Evolutionary conservation across 495 filamentous ascomycete species (phyloP).

Genomic region (Apodospora peruviana): DNA sequence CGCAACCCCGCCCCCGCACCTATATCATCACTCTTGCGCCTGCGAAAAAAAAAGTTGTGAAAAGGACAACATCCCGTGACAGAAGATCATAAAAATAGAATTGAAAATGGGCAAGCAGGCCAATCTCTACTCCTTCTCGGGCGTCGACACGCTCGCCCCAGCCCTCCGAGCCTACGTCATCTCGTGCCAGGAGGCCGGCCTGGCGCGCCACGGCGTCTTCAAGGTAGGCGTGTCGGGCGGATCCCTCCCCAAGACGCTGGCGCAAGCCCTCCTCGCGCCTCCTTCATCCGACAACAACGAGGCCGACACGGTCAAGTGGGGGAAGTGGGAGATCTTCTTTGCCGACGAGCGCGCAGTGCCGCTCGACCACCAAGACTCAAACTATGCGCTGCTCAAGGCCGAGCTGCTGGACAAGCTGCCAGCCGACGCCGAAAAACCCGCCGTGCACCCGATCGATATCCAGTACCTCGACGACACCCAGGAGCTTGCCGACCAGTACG

Average conservation of each 20-base stretch:
- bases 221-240: slow-evolving; percentile 92
- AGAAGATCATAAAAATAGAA: not conserved
- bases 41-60: not conserved
- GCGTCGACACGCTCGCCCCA: slow-evolving; percentile 60
- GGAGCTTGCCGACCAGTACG: slow-evolving; percentile 90
- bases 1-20: not conserved
- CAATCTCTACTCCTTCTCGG: slow-evolving; percentile 77
- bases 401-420: slow-evolving; percentile 88
- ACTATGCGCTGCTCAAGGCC: slow-evolving; percentile 80
- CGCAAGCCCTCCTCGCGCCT: slow-evolving; percentile 64
- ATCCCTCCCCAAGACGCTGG: slow-evolving; percentile 82
- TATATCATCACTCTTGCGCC: not conserved
- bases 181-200: slow-evolving; percentile 66
- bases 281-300: slow-evolving; percentile 55
- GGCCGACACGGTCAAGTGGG: slow-evolving; percentile 59
- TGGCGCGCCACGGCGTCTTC: slow-evolving; percentile 76
- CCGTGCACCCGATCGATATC: slow-evolving; percentile 71
- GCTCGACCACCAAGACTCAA: slow-evolving; percentile 86
- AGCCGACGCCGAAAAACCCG: slow-evolving; percentile 53
- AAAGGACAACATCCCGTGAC: no score
- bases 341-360: slow-evolving; percentile 95
- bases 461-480: slow-evolving; percentile 72
- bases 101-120: slow-evolving; percentile 68
- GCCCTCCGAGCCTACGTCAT: slow-evolving; percentile 78
- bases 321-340: slow-evolving; percentile 96